Evolutionary conservation across 192 early-diverging fungal species (phyloP), one percentile per base, ranked within the genome.

Genomic region (Podila epicladia): DNA sequence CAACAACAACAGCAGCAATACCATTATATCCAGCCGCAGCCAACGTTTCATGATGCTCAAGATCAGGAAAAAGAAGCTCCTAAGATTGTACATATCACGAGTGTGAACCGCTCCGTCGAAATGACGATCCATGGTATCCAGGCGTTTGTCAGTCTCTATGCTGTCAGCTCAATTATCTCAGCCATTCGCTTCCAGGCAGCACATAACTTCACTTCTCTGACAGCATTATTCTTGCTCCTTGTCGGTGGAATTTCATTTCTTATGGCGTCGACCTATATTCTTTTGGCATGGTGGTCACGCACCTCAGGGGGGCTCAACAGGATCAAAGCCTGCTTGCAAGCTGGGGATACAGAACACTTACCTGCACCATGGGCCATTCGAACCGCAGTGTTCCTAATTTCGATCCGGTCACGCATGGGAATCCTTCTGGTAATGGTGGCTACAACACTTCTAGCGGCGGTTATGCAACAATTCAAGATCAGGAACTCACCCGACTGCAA

Each of bases 231-330:
- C 28, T 28, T 77, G 24, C 63, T 77, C 17, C 26, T 77, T 0
- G 64, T 67, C n/a, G 55, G 49, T 19, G 75, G 58, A 5, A 20
- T 60, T 0, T 77, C 75, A 2, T 65, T 62, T 15, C 28, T 71
- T 5, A 26, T 71, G 31, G 57, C 75, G 3, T 9, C 29, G 8
- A 22, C n/a, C 4, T 77, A 77, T 28, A 37, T 69, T 22, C 20
- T 51, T n/a, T n/a, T 77, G 53, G 68, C 63, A 24, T 70, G 75
- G 68, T 77, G 69, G 68, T 31, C 15, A 20, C 68, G 64, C 17
- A 65, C 75, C 20, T 4, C 57, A 4, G 48, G 58, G 2, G 75
- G 68, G 4, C 29, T 51, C 3, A 50, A 35, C 12, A 62, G 50
- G 15, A 41, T 71, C 58, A 37, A 67, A 17, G 9, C 35, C 26